These are phyloP conservation scores for Gentiana straminea DNA, from an alignment of 257 asterid species.

Conservation along the genomic window DNA sequence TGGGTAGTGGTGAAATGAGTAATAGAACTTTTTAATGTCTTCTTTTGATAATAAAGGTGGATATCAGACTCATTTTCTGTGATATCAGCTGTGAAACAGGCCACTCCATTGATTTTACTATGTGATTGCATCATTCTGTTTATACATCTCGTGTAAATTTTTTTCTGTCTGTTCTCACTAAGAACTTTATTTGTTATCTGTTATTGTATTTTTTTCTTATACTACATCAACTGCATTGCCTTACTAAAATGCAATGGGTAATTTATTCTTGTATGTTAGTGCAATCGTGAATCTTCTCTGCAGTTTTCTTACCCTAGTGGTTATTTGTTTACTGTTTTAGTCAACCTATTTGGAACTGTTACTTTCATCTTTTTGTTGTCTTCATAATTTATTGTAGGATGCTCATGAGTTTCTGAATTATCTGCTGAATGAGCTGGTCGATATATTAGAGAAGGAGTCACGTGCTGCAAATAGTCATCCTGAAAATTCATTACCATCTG, in stretches of 20 bases:
- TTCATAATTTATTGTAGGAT: constrained; percentile 32
- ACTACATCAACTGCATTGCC: constrained; percentile 1
- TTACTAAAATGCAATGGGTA: neutral
- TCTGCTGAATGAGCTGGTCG: constrained; percentile 79
- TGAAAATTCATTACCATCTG: constrained; percentile 38
- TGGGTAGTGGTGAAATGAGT: no score
- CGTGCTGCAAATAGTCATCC: constrained; percentile 45
- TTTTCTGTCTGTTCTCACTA: no score
- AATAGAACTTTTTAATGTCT: no score
- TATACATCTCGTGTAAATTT: no score
- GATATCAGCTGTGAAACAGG: no score
- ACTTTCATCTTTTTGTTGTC: neutral
- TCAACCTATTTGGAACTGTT: neutral
- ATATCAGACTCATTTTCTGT: no score
- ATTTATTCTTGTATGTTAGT: neutral
- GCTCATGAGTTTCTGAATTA: constrained; percentile 90
- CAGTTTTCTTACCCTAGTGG: neutral
- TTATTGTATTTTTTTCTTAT: neutral
- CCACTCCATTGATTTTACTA: no score
- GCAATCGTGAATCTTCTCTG: neutral
- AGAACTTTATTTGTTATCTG: no score
- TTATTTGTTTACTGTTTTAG: neutral
- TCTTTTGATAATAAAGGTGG: no score
- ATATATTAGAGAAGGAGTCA: constrained; percentile 78
- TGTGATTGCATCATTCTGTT: no score